Conservation (phyloP, 371 early-diverging fungal genomes). For the Actinomucor elegans region DNA sequence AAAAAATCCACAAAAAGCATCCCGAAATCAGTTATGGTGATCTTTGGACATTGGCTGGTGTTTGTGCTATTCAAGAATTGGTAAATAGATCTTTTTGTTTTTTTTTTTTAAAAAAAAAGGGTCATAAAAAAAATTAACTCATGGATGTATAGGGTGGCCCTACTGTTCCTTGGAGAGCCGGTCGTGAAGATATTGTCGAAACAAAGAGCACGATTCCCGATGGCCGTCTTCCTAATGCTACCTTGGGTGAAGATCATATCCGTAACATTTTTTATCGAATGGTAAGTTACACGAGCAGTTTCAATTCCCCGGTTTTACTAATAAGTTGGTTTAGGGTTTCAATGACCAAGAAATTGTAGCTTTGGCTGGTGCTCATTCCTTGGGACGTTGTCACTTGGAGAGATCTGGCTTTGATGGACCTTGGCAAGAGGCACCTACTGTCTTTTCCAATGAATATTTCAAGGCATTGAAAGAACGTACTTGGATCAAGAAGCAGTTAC, state of each 20-base stretch:
- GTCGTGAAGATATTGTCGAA: slow-evolving; percentile 68
- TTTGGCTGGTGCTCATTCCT: slow-evolving; percentile 80
- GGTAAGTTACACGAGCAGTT: slow-evolving; percentile 35
- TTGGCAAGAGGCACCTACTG: slow-evolving; percentile 84
- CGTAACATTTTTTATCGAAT: slow-evolving; percentile 90
- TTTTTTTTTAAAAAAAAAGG: no score
- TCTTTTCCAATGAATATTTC: slow-evolving; percentile 81
- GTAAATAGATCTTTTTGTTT: slow-evolving; percentile 43
- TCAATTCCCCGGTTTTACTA: neutral
- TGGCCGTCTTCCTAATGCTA: slow-evolving; percentile 92
- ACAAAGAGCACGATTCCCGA: slow-evolving; percentile 69
- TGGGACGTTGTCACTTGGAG: slow-evolving; percentile 84
- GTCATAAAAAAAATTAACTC: neutral
- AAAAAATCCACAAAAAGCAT: slow-evolving; percentile 82
- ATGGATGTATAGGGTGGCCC: slow-evolving; percentile 69
- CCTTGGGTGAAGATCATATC: slow-evolving; percentile 71
- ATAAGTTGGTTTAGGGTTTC: no score
- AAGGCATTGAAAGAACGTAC: slow-evolving; percentile 60
- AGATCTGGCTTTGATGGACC: slow-evolving; percentile 87
- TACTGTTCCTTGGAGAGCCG: slow-evolving; percentile 85
- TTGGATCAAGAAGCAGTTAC: slow-evolving; percentile 71
- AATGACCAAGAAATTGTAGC: slow-evolving; percentile 77
- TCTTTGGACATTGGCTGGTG: slow-evolving; percentile 93
- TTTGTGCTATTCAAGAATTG: slow-evolving; percentile 86
- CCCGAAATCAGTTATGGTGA: slow-evolving; percentile 89